phyloP scores from a whole-genome alignment of 1,139 yeast genomes.

The Lodderomyces theae region DNA sequence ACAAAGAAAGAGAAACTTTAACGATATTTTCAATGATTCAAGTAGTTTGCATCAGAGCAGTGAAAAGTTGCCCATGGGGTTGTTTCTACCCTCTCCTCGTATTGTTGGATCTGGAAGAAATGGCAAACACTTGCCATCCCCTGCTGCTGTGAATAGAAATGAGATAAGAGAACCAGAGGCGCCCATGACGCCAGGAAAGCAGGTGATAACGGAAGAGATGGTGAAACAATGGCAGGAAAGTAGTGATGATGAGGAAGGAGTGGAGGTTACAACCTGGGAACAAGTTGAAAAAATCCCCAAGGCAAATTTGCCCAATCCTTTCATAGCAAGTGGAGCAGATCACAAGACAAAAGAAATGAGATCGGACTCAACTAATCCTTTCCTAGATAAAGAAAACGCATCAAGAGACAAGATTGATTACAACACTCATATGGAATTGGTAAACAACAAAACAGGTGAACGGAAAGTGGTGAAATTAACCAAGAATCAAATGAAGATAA shows the following conservation, averaged over 20 bases:
- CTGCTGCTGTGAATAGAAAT: slow-evolving; percentile 15
- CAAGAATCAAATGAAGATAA: slow-evolving; percentile 33
- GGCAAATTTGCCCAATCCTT: slow-evolving; percentile 13
- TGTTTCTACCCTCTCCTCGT: slow-evolving; percentile 41
- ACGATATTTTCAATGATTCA: slow-evolving; percentile 14
- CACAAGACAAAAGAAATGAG: background rate
- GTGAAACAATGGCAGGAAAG: slow-evolving; percentile 35
- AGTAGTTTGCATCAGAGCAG: slow-evolving; percentile 5
- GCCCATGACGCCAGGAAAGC: slow-evolving; percentile 34
- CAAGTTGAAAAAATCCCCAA: slow-evolving; percentile 10
- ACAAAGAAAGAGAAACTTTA: slow-evolving; percentile 4
- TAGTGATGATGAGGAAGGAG: slow-evolving; percentile 29
- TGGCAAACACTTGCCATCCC: slow-evolving; percentile 4
- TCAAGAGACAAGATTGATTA: slow-evolving; percentile 18
- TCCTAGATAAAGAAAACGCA: slow-evolving; percentile 2
- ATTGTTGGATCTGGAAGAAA: slow-evolving; percentile 40
- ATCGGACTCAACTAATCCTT: background rate
- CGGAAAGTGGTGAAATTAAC: slow-evolving; percentile 32
- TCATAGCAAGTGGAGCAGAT: slow-evolving; percentile 10
- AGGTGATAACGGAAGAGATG: slow-evolving; percentile 28
- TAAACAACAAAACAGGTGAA: slow-evolving; percentile 40
- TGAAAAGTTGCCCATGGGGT: slow-evolving; percentile 23
- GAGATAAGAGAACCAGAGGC: slow-evolving; percentile 17
- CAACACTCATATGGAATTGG: slow-evolving; percentile 39
- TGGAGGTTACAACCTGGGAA: slow-evolving; percentile 12